Evolutionary conservation across 768 basidiomycete genomes (phyloP).

Genomic region (Termitomyces sp.): DNA sequence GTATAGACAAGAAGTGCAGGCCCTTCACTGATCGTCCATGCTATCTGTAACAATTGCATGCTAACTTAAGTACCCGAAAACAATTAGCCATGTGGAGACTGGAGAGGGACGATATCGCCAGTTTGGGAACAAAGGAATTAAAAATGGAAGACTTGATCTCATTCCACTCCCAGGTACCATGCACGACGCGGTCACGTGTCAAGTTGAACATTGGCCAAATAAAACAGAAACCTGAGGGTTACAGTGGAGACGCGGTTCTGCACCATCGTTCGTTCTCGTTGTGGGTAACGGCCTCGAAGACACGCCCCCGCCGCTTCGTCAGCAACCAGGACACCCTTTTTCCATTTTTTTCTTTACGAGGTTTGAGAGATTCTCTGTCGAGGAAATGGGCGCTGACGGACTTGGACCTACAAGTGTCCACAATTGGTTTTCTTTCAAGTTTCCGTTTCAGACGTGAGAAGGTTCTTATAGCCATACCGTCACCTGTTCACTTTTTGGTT

Average conservation of each 20-base stretch:
- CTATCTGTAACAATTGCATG: neutral
- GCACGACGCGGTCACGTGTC: constrained; percentile 43
- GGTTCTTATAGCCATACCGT: constrained; percentile 18
- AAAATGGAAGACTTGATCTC: neutral
- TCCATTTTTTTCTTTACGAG: constrained; percentile 18
- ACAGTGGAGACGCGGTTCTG: constrained; percentile 20
- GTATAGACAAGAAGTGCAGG: neutral
- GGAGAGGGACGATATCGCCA: neutral
- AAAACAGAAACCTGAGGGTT: constrained; percentile 31
- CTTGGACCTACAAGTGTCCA: constrained; percentile 53
- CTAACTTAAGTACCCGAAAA: neutral
- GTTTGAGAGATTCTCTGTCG: constrained; percentile 8
- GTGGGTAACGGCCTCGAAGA: constrained; percentile 12
- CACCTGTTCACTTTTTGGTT: constrained; percentile 15
- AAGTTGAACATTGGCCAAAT: constrained; percentile 46
- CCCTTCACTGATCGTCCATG: neutral
- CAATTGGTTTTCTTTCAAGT: constrained; percentile 32
- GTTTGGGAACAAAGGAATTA: constrained; percentile 2
- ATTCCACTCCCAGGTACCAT: constrained; percentile 18
- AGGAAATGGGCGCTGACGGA: constrained; percentile 20
- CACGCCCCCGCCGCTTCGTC: constrained; percentile 10
- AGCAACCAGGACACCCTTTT: constrained; percentile 21
- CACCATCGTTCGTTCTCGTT: constrained; percentile 20
- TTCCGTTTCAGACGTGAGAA: constrained; percentile 35
- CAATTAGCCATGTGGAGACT: neutral